Evolutionary conservation across 2,329 filamentous ascomycete species (phyloP), one percentile per base, ranked within the genome.

Genomic region (Pyrenophora teres): DNA sequence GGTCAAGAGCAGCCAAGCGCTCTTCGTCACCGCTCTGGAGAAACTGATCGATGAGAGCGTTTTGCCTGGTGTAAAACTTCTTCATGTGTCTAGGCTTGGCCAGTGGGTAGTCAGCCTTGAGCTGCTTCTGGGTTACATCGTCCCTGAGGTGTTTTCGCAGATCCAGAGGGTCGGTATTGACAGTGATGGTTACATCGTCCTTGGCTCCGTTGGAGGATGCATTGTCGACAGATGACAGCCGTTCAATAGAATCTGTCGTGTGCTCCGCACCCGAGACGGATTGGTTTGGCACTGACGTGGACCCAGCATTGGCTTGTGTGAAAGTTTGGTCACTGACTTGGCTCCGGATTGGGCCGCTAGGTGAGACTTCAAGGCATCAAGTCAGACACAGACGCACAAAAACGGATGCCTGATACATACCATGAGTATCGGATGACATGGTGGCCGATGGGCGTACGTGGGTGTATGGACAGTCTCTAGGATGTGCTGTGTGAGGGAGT

Each of bases 21-120:
- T 84, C 82, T 62, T 84, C 82, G 56, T 84, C 80, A 19, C 77
- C 77, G 52, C 80, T 82, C 27, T 80, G 78, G 6, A 85, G 77
- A 56, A 84, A 84, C 48, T 75, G 71, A 45, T 76, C 73, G 40
- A 76, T 76, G 36, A 75, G 57, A 19, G 70, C 65, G 50, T 76
- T 76, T 50, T 76, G 73, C 18, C 71, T 64, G 5, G 64, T 74
- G 61, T 76, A 76, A 61, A 75, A 77, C 58, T 75, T 76, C 64
- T 65, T 44, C 50, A 45, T 46, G 8, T 31, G 50, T 5, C 40
- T 49, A 5, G 50, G 50, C 21, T 52, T 52, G 39, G 50, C 50
- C 27, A 52, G 40, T 15, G 50, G 50, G 39, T 52, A 32, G 30
- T 49, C 45, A 10, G 71, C 70, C 57, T 77, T 77, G 73, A 82